phyloP scores from a whole-genome alignment of 169 alveolate species.

The Toxoplasma gondii region DNA sequence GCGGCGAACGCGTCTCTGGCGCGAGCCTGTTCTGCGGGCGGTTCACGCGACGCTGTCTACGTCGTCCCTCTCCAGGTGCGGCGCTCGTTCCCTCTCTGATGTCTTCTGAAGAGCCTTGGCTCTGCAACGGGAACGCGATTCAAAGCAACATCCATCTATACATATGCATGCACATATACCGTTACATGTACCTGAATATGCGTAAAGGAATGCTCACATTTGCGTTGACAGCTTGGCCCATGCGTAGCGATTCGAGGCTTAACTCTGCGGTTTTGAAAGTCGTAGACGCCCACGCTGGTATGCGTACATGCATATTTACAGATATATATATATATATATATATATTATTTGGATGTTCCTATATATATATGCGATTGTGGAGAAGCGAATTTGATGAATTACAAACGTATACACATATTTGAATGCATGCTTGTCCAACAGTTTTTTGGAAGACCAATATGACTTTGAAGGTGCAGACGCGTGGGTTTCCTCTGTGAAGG shows the following conservation, averaged over 20 bases:
- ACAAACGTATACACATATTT: not conserved
- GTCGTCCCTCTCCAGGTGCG: constrained; percentile 25
- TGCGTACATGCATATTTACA: not conserved
- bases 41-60: not conserved
- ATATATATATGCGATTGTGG: not conserved
- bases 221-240: too few species aligned
- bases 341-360: not conserved
- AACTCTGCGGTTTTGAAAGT: too few species aligned
- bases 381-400: not conserved
- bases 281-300: not conserved
- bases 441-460: not conserved
- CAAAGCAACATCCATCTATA: not conserved
- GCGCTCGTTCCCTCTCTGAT: not conserved
- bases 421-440: not conserved
- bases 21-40: not conserved
- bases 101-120: not conserved
- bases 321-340: not conserved
- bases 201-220: too few species aligned
- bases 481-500: not conserved
- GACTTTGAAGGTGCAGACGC: too few species aligned
- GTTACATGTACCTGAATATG: not conserved
- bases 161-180: not conserved
- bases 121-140: too few species aligned
- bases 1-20: constrained; percentile 32
- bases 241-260: too few species aligned